Base-by-base conservation (phyloP, 345 rosid species). In the Jatropha curcas region DNA sequence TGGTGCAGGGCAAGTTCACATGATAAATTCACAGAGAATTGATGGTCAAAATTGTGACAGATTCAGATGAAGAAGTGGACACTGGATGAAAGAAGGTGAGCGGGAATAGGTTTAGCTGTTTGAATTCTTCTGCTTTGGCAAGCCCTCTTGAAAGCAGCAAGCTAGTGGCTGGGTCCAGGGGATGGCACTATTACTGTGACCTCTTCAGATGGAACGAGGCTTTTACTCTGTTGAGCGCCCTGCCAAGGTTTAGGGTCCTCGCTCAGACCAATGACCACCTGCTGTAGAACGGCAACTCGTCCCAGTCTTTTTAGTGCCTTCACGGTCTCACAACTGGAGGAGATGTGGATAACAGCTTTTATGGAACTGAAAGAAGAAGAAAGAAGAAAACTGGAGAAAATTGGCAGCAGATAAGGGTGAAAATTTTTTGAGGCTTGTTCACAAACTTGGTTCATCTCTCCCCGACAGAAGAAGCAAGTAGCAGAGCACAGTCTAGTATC, bases 331-430 rank as follows among this genome's bases (percentile, higher is more conserved):
- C 81, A 67, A 37, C 80, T 60, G 79, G 68, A 24, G 84, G 78
- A 11, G 94, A 88, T 71, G 67, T 85, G 3, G 92, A 89, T 75
- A 57, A 58, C 71, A 89, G 75, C 77, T 71, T n/a, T n/a, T n/a
- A n/a, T n/a, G n/a, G n/a, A n/a, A n/a, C n/a, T 95, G 90, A 92
- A 81, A n/a, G 97, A 95, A 48, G 97, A 92, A 73, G 97, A 95
- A 74, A 89, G 80, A 78, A 86, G 79, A 79, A 95, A 90, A 73
- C 78, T 92, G 61, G 98, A n/a, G n/a, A 95, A 48, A 89, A 86
- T 79, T 81, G 92, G 69, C 98, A 95, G 73, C 83, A 76, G 68
- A 67, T 90, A 41, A 86, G 91, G 75, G 91, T 92, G 81, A 90
- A 89, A 74, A n/a, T n/a, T 92, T 88, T 79, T 80, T 92, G 80